Evolutionary conservation across 129 eudicot genomes (phyloP).

Genomic region (Centaurea solstitialis): DNA sequence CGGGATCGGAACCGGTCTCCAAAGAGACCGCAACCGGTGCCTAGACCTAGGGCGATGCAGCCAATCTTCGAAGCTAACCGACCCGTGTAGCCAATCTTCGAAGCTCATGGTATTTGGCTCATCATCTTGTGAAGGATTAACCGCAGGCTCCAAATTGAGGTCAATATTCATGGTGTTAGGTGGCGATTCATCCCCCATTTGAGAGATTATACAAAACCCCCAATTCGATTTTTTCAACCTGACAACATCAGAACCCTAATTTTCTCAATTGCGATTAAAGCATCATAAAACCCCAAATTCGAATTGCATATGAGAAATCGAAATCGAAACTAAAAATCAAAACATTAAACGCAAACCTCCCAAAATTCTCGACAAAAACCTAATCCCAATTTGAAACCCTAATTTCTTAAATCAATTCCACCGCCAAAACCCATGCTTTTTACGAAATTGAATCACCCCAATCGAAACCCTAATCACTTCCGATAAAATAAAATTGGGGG

Average conservation of each 20-base stretch:
- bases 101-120: conserved; percentile 45
- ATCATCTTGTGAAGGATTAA: conserved; percentile 39
- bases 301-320: not conserved
- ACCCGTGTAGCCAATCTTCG: conserved; percentile 57
- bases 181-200: conserved; percentile 51
- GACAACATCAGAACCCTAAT: conserved; percentile 15
- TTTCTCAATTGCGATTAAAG: not conserved
- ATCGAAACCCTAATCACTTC: not conserved
- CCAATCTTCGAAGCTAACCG: conserved; percentile 36
- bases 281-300: not conserved
- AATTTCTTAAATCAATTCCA: not conserved
- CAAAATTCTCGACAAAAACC: not conserved
- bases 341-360: not conserved
- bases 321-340: not conserved
- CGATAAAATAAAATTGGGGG: not conserved
- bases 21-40: conserved; percentile 45
- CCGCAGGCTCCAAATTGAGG: conserved; percentile 69
- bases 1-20: conserved; percentile 41
- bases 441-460: not conserved
- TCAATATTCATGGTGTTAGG: conserved; percentile 70
- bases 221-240: conserved; percentile 13
- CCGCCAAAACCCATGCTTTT: not conserved
- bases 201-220: conserved; percentile 12
- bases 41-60: conserved; percentile 35
- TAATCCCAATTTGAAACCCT: not conserved